Evolutionary conservation across 2,329 filamentous ascomycete genomes (phyloP), one percentile per base, ranked within the genome.

Genomic region (Fusarium oxysporum): DNA sequence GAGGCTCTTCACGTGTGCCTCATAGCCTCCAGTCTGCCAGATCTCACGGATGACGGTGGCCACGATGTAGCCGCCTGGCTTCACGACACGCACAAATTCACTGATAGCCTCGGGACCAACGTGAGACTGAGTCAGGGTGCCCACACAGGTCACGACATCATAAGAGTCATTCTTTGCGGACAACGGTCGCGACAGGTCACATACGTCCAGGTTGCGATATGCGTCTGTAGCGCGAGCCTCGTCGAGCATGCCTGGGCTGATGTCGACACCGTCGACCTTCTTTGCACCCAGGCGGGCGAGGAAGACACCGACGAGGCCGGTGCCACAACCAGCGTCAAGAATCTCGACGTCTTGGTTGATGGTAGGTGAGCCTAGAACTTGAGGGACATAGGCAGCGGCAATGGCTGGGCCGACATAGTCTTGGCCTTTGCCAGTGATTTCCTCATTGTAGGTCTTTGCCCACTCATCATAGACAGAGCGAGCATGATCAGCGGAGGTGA

Each of bases 301-400:
- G 32, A 83, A 84, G 25, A 83, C 77, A 8, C 86, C 87, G 16
- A 88, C 86, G 13, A 88, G 83, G 1, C 87, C 87, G 1, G 87
- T 89, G 8, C 87, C 87, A 64, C 87, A 89, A n/a, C 87, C 87
- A 28, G 87, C 87, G 65, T 89, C 87, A 0, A 88, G 82, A 62
- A 89, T 84, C 65, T 74, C 66, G 37, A 77, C 40, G 25, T 71
- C 65, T n/a, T 70, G 67, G 55, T 69, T 69, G 51, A 79, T 70
- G 35, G 69, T 66, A 12, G 73, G 72, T 43, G 72, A 35, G 78
- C 75, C 77, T 23, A 81, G 69, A 65, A 56, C 62, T 47, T 80
- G 44, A 75, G 81, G 71, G 65, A 85, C 71, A 70, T 81, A 59
- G 76, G 81, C 76, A 76, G 82, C 65, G 61, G 83, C 76, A 57